These are phyloP conservation scores for Mucor mucedo DNA, from an alignment of 371 early-diverging fungal species.

Conservation along the genomic window DNA sequence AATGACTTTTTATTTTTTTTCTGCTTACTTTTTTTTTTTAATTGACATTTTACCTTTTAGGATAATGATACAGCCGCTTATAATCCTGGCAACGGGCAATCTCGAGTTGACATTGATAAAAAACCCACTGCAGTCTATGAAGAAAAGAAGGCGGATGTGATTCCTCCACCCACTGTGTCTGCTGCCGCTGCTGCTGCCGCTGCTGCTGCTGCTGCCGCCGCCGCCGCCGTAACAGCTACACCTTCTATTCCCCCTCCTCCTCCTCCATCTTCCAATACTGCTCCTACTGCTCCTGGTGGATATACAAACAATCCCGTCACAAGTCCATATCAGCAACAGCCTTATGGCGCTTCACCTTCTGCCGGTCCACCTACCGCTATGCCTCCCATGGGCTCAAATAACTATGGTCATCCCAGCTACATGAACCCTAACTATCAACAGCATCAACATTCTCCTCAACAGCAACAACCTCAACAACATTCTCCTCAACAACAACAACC, in stretches of 20 bases:
- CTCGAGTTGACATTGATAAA: constrained; percentile 13
- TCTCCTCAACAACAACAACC: constrained; percentile 8
- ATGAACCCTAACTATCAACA: constrained; percentile 21
- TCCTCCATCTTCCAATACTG: too few relatives aligned
- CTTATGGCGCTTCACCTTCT: constrained; percentile 2
- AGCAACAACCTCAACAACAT: constrained; percentile 14
- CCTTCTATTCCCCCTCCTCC: background rate
- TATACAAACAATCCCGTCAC: constrained; percentile 7
- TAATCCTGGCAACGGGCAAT: constrained; percentile 10
- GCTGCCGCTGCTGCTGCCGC: constrained; percentile 1
- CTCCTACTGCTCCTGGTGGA: background rate
- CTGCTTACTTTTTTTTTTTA: background rate
- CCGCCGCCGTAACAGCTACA: background rate
- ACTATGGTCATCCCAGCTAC: constrained; percentile 20
- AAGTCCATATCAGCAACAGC: constrained; percentile 23
- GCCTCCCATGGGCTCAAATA: constrained; percentile 16
- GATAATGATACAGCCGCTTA: constrained; percentile 8
- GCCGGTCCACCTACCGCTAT: background rate
- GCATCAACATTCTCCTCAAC: constrained; percentile 13
- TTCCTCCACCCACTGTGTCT: constrained; percentile 1
- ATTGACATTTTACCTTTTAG: background rate
- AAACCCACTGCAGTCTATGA: background rate
- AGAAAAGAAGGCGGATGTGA: constrained; percentile 10
- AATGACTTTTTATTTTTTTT: background rate
- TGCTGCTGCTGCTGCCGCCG: background rate